Conservation (phyloP, 2,329 filamentous ascomycete genomes). For the Lachnellula hyalina region DNA sequence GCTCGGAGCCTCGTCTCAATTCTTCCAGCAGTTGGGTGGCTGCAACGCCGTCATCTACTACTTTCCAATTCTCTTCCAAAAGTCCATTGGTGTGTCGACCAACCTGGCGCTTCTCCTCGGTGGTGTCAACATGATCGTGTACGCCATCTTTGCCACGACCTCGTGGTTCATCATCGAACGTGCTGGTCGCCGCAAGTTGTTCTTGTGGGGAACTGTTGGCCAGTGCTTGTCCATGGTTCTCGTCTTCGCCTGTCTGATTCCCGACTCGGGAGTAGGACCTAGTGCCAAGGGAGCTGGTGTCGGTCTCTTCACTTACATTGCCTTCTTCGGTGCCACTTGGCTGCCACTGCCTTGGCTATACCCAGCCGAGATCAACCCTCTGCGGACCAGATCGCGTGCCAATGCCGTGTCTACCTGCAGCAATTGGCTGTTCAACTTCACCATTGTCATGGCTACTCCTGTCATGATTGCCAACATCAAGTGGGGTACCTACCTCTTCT, state of each 20-base stretch:
- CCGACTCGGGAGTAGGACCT: constrained; percentile 20
- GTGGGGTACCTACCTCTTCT: constrained; percentile 36
- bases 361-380: constrained; percentile 54
- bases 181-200: constrained; percentile 63
- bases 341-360: constrained; percentile 59
- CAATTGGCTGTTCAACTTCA: constrained; percentile 50
- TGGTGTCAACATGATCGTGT: constrained; percentile 52
- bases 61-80: constrained; percentile 47
- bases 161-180: constrained; percentile 51
- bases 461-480: constrained; percentile 32
- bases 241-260: constrained; percentile 34
- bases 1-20: constrained; percentile 44
- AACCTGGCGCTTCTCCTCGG: constrained; percentile 49
- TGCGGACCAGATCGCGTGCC: constrained; percentile 55
- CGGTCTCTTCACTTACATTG: constrained; percentile 59
- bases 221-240: constrained; percentile 64
- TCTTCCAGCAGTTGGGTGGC: constrained; percentile 47
- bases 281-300: constrained; percentile 37
- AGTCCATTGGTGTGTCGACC: constrained; percentile 40
- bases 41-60: constrained; percentile 43
- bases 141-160: constrained; percentile 46
- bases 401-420: constrained; percentile 59
- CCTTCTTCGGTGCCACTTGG: constrained; percentile 56
- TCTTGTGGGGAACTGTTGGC: constrained; percentile 63
- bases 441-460: constrained; percentile 39